Percentiles rank a stretch among this genome's conserved stretches.
Evolutionary conservation across 2,329 filamentous ascomycete species (phyloP).

Genomic region (Colletotrichum sp.): DNA sequence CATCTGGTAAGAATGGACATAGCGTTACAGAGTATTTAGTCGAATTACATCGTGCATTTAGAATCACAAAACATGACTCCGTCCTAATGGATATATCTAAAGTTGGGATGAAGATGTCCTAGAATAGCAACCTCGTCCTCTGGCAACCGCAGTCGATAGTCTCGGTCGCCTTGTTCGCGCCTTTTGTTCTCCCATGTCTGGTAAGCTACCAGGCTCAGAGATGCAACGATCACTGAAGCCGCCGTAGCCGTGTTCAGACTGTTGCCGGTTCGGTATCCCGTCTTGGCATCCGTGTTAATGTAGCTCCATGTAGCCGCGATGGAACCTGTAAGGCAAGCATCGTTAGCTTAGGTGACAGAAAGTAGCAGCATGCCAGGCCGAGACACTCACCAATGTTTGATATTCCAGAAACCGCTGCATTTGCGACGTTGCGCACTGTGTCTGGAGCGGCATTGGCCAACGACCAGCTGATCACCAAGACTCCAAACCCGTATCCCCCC

Average conservation of each 20-base stretch:
- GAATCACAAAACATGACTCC: rapidly evolving
- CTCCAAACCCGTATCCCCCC: conserved; percentile 28
- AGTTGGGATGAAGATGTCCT: conserved; percentile 28
- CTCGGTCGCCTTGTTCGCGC: conserved; percentile 25
- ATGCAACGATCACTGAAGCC: conserved; percentile 25
- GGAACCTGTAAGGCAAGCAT: conserved; percentile 21
- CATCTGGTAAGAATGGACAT: not conserved
- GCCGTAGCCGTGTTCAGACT: conserved; percentile 28
- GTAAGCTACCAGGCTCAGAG: conserved; percentile 23
- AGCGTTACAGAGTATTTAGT: not conserved
- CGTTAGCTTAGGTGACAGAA: not conserved
- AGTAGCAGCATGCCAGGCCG: not conserved
- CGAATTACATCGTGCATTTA: not conserved
- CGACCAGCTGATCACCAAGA: conserved; percentile 29
- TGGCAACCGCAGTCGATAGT: conserved; percentile 25
- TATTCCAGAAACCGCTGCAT: conserved; percentile 28
- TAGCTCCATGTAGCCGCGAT: conserved; percentile 32
- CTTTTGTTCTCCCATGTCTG: conserved; percentile 30
- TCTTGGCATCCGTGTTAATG: conserved; percentile 30
- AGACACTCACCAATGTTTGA: conserved; percentile 28
- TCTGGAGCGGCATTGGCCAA: conserved; percentile 30
- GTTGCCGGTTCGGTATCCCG: conserved; percentile 29
- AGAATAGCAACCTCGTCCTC: conserved; percentile 24
- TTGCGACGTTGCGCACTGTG: conserved; percentile 30
- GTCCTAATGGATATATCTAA: conserved; percentile 27